Base-by-base conservation (phyloP, 345 rosid species). In the Moringa oleifera region DNA sequence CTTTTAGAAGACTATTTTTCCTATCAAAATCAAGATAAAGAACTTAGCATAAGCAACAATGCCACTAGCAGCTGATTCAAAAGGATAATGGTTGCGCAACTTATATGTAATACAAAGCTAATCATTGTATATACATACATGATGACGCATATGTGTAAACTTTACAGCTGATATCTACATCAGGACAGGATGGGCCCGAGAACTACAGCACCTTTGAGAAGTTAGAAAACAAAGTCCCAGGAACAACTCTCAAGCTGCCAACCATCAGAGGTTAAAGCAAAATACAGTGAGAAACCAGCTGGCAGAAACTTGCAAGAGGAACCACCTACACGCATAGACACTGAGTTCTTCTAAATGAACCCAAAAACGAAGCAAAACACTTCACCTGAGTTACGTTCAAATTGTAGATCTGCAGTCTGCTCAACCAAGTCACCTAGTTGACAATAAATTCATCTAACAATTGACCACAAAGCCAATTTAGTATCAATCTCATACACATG, bases 401-500 rank as follows among this genome's bases (percentile, higher is more conserved):
- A 71, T 66, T 31, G 76, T 57, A 53, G 76, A 67, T 71, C 81
- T 75, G 84, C 75, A 62, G 59, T 77, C 80, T 81, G 83, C 83
- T 83, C 77, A 78, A 80, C 81, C 86, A 90, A 76, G 72, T 73
- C 83, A 75, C 77, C 81, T 72, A 77, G 85, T 77, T 70, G 85
- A 79, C 68, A 78, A 75, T 68, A 71, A 25, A 80, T 74, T 83
- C 83, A 81, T 85, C 90, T 80, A 84, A 37, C 80, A 85, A 77
- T 63, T 71, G 81, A 79, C 74, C 83, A 83, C 72, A 83, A 81
- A 77, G 72, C 67, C 33, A 64, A 73, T 77, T 83, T 67, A 79
- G 84, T 58, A 69, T 41, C 70, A 73, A 71, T 57, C 23, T 65
- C 70, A 47, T 61, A 56, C 31, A 53, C 73, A 28, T 56, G 19